Percentiles rank a stretch among this genome's conserved stretches.
phyloP scores from a whole-genome alignment of 2,329 filamentous ascomycete genomes.

The Aspergillus aculeatinus region DNA sequence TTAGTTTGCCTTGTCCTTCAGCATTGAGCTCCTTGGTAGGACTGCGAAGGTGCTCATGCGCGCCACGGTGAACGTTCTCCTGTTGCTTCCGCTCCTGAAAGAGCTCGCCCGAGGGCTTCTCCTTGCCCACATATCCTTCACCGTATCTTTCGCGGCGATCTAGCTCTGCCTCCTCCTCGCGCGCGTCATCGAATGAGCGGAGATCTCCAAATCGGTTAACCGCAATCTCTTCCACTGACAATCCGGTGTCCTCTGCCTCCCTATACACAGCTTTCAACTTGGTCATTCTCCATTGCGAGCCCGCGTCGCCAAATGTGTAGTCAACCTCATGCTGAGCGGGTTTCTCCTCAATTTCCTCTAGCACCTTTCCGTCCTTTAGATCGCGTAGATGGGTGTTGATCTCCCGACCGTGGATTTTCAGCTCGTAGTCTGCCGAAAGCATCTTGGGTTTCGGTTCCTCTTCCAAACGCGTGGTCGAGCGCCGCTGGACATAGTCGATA shows the following conservation, averaged over 20 bases:
- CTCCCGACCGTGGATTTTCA: constrained; percentile 75
- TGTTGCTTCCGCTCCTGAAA: constrained; percentile 72
- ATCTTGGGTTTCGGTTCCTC: constrained; percentile 42
- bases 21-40: constrained; percentile 38
- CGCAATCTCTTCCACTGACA: constrained; percentile 77
- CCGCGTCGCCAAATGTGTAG: constrained; percentile 86
- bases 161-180: constrained; percentile 89
- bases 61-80: constrained; percentile 49
- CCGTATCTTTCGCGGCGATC: constrained; percentile 82
- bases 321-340: constrained; percentile 63
- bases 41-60: constrained; percentile 29
- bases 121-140: constrained; percentile 76
- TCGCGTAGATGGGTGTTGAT: constrained; percentile 71
- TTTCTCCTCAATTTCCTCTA: constrained; percentile 55
- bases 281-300: constrained; percentile 94
- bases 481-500: constrained; percentile 71
- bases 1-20: constrained; percentile 55
- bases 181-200: constrained; percentile 83
- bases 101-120: constrained; percentile 83
- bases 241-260: constrained; percentile 70
- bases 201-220: constrained; percentile 77
- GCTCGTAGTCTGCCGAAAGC: constrained; percentile 60
- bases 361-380: constrained; percentile 56
- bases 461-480: constrained; percentile 57
- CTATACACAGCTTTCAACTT: constrained; percentile 85